Conservation (phyloP, 257 asterid genomes). For the Cinchona pubescens region DNA sequence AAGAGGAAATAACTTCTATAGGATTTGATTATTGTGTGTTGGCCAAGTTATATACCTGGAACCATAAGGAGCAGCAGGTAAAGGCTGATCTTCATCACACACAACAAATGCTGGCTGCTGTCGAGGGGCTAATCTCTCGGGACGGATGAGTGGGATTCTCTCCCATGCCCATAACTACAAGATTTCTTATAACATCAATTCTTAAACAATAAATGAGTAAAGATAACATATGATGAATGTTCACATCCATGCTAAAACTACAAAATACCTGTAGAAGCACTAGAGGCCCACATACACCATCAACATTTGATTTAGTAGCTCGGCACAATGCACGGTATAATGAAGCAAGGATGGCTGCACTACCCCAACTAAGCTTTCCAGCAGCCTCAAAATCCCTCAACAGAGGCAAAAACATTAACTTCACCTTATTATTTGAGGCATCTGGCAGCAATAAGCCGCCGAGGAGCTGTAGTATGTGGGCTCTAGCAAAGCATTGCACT, state of each 20-base stretch:
- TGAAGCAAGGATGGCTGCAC: constrained; percentile 73
- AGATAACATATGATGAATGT: neutral
- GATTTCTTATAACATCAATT: constrained; percentile 1
- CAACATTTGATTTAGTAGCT: constrained; percentile 69
- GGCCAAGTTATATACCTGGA: constrained; percentile 43
- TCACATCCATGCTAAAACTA: neutral
- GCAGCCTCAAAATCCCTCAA: constrained; percentile 68
- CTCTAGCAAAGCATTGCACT: constrained; percentile 60
- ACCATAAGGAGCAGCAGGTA: constrained; percentile 76
- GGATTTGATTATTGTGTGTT: neutral
- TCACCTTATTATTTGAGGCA: constrained; percentile 79
- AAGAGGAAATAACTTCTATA: neutral
- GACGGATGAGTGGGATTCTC: constrained; percentile 72
- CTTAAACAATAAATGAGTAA: constrained; percentile 6
- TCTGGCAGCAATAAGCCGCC: constrained; percentile 73
- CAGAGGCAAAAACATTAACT: constrained; percentile 74
- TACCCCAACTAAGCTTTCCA: constrained; percentile 70
- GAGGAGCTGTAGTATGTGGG: constrained; percentile 70
- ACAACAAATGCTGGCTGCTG: constrained; percentile 48
- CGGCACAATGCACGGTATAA: constrained; percentile 75
- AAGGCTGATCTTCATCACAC: constrained; percentile 39
- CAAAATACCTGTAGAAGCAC: constrained; percentile 70
- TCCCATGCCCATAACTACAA: constrained; percentile 85
- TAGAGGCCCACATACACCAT: constrained; percentile 77
- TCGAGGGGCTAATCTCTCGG: constrained; percentile 71